Conservation (phyloP, 768 basidiomycete genomes). For the Lyophyllum atratum region DNA sequence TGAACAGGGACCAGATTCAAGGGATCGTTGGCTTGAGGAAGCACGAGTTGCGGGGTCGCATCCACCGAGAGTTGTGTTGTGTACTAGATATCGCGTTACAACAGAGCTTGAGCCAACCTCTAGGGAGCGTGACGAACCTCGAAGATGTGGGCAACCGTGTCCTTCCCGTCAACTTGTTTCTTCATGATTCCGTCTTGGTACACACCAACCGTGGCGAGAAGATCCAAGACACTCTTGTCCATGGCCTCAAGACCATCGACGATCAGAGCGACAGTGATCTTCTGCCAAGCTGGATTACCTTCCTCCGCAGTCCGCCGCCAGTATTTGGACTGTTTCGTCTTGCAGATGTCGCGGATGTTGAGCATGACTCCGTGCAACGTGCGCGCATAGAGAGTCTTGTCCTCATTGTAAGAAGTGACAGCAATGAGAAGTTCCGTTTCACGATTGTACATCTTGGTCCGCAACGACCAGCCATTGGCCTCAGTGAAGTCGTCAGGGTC, state of each 20-base stretch:
- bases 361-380: slow-evolving; percentile 97
- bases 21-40: slow-evolving; percentile 86
- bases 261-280: slow-evolving; percentile 86
- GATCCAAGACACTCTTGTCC: slow-evolving; percentile 92
- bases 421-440: slow-evolving; percentile 94
- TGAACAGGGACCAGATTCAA: slow-evolving; percentile 94
- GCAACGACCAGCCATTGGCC: slow-evolving; percentile 81
- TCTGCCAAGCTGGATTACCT: slow-evolving; percentile 87
- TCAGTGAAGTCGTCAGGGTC: slow-evolving; percentile 89
- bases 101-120: slow-evolving; percentile 1
- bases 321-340: slow-evolving; percentile 92
- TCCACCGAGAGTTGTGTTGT: slow-evolving; percentile 96
- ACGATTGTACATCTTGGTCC: slow-evolving; percentile 83
- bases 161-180: slow-evolving; percentile 86
- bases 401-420: slow-evolving; percentile 92
- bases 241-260: slow-evolving; percentile 92
- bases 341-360: slow-evolving; percentile 97
- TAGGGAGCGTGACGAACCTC: slow-evolving; percentile 55
- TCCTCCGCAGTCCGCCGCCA: slow-evolving; percentile 85
- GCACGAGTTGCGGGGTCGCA: slow-evolving; percentile 84
- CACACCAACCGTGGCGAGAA: slow-evolving; percentile 87
- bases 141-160: slow-evolving; percentile 93
- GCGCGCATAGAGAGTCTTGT: slow-evolving; percentile 87
- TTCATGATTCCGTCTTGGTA: slow-evolving; percentile 97
- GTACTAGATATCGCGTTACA: slow-evolving; percentile 55